Conservation (phyloP, 176 grass and related monocot species). For the Lolium rigidum region DNA sequence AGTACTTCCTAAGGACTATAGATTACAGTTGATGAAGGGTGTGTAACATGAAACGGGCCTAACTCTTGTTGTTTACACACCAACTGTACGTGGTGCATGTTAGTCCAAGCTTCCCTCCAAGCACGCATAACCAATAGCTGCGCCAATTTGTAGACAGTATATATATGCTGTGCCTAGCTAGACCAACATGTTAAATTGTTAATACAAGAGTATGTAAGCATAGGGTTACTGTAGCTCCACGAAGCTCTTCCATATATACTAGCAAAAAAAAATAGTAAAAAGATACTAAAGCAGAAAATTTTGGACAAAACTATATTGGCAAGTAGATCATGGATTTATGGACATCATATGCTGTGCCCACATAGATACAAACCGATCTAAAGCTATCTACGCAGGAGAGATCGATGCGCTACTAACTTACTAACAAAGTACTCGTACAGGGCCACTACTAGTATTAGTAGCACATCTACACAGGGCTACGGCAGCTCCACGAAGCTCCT, state of each 20-base stretch:
- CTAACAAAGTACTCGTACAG: too few relatives aligned
- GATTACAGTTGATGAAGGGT: background rate
- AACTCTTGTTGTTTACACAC: background rate
- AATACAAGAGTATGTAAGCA: background rate
- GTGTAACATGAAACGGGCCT: conserved; percentile 22
- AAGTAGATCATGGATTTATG: background rate
- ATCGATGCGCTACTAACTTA: background rate
- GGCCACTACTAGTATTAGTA: too few relatives aligned
- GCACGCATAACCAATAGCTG: too few relatives aligned
- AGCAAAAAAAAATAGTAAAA: background rate
- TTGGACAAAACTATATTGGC: background rate
- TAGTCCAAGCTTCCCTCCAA: background rate
- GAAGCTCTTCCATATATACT: background rate
- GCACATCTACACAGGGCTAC: background rate
- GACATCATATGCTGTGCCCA: too few relatives aligned
- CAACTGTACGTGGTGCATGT: background rate
- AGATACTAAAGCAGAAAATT: too few relatives aligned
- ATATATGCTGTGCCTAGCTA: too few relatives aligned
- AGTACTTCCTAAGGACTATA: background rate
- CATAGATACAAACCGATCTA: too few relatives aligned
- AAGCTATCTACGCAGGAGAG: too few relatives aligned
- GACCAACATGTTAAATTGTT: too few relatives aligned
- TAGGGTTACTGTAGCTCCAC: background rate
- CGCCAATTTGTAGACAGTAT: too few relatives aligned
- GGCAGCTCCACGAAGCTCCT: background rate